A percentile compares a stretch with the other conserved stretches of the same genome.
Evolutionary conservation across 176 grass and related monocot species (phyloP).

Genomic region (Zoysia pacifica): DNA sequence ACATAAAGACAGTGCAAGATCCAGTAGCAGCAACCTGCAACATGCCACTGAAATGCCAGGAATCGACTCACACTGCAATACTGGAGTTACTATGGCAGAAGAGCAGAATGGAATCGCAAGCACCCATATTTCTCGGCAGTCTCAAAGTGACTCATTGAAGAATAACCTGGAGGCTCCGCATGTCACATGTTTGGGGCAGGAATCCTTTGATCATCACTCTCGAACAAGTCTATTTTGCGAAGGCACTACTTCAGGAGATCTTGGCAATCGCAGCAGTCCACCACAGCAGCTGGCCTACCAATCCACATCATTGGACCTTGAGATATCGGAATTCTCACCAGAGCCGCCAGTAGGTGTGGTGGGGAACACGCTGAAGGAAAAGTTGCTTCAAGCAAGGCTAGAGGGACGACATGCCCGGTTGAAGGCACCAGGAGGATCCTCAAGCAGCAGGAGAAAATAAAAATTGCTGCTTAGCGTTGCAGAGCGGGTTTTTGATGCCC

Average conservation of each 20-base stretch:
- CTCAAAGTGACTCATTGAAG: conserved; percentile 10
- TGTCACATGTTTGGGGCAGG: conserved; percentile 40
- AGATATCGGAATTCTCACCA: conserved; percentile 47
- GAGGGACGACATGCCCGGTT: conserved; percentile 68
- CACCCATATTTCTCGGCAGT: conserved; percentile 23
- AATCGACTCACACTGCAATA: conserved; percentile 7
- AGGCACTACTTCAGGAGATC: conserved; percentile 48
- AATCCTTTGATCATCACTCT: conserved; percentile 39
- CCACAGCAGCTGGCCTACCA: conserved; percentile 23
- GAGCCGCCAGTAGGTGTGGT: conserved; percentile 37
- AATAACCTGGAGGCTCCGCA: conserved; percentile 22
- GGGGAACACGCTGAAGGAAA: conserved; percentile 71
- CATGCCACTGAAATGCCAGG: conserved; percentile 33
- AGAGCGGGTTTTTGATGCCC: not conserved
- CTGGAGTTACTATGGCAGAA: conserved; percentile 22
- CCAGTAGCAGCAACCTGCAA: conserved; percentile 36
- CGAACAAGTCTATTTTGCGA: conserved; percentile 52
- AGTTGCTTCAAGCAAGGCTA: conserved; percentile 80
- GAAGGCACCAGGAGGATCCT: conserved; percentile 48
- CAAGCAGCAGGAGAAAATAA: conserved; percentile 19
- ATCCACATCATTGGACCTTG: conserved; percentile 28
- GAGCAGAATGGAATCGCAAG: conserved; percentile 28
- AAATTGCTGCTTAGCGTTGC: not conserved
- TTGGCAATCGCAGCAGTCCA: conserved; percentile 30
- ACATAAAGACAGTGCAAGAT: conserved; percentile 10